Evolutionary conservation across 2,329 filamentous ascomycete genomes (phyloP).

Genomic region (Escovopsis weberi): DNA sequence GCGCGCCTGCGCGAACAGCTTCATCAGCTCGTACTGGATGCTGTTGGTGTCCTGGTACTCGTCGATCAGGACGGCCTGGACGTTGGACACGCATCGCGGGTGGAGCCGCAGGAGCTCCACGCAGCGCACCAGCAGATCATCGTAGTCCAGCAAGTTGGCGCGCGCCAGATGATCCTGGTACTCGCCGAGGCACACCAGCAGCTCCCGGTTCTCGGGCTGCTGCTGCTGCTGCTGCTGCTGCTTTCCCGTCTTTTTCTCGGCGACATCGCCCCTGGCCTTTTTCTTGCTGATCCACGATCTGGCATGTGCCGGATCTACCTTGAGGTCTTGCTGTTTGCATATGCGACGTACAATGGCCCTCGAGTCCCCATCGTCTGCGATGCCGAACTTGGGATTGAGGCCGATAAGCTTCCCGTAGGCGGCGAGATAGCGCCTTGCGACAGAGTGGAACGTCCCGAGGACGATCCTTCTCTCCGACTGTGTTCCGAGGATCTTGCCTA

Average conservation of each 20-base stretch:
- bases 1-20: slow-evolving; percentile 58
- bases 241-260: slow-evolving; percentile 12
- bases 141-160: slow-evolving; percentile 83
- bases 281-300: slow-evolving; percentile 60
- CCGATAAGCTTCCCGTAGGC: slow-evolving; percentile 77
- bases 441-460: slow-evolving; percentile 89
- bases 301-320: slow-evolving; percentile 55
- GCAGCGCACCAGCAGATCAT: slow-evolving; percentile 77
- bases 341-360: slow-evolving; percentile 69
- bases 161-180: slow-evolving; percentile 64
- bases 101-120: slow-evolving; percentile 60
- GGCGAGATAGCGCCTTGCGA: slow-evolving; percentile 70
- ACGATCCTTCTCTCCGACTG: slow-evolving; percentile 63
- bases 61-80: slow-evolving; percentile 85
- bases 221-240: slow-evolving; percentile 14
- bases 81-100: slow-evolving; percentile 72
- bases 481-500: slow-evolving; percentile 66
- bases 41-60: slow-evolving; percentile 97
- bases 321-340: slow-evolving; percentile 56
- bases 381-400: slow-evolving; percentile 70
- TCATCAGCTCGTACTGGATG: slow-evolving; percentile 91
- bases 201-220: slow-evolving; percentile 36
- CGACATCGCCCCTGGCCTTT: slow-evolving; percentile 41
- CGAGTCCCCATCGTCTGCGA: slow-evolving; percentile 75
- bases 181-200: slow-evolving; percentile 52